Base-by-base conservation (phyloP, 2,329 filamentous ascomycete genomes). In the Colletotrichum sp. region DNA sequence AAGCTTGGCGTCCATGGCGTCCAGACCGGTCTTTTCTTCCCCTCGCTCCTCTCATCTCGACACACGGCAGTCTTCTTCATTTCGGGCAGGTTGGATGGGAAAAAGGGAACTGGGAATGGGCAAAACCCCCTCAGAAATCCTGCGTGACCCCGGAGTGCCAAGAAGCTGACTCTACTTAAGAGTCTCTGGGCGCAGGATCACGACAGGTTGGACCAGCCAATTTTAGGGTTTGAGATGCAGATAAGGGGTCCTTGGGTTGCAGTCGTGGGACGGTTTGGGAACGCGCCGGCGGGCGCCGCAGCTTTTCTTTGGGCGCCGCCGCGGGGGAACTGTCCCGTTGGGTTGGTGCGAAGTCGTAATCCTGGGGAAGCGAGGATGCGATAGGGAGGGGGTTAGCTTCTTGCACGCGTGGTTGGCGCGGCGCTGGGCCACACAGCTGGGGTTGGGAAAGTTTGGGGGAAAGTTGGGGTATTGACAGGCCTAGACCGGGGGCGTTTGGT, bases 201-300 rank as follows among this genome's bases (percentile, higher is more conserved):
- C 66, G 66, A 69, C 52, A 28, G 57, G 57, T 24, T 36, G 59
- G 59, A 36, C 59, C 64, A 60, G 65, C 74, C 70, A 76, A 36
- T 64, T 76, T 69, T 69, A 74, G 74, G 64, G 59, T 73, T 76
- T 64, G 65, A 55, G 55, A 36, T 69, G 59, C 64, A 74, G 74
- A 76, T 74, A 74, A 76, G 65, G 74, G 70, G 64, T 65, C 21
- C 74, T 69, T 76, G 71, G 65, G 70, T 76, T 32, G 65, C 71
- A 76, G 70, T 76, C 70, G 64, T 65, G 66, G 65, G 70, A 69
- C 71, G 64, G 16, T 74, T 69, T 76, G 34, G 70, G 71, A 52
- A 69, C 18, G 59, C 73, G 70, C 63, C 70, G 71, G 70, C 74
- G 64, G 63, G 71, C 74, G 70, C 70, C 57, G 63, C n/a, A 60